Evolutionary conservation across 805 yeast species (phyloP), one percentile per base, ranked within the genome.

Genomic region (Ogataea angusta): DNA sequence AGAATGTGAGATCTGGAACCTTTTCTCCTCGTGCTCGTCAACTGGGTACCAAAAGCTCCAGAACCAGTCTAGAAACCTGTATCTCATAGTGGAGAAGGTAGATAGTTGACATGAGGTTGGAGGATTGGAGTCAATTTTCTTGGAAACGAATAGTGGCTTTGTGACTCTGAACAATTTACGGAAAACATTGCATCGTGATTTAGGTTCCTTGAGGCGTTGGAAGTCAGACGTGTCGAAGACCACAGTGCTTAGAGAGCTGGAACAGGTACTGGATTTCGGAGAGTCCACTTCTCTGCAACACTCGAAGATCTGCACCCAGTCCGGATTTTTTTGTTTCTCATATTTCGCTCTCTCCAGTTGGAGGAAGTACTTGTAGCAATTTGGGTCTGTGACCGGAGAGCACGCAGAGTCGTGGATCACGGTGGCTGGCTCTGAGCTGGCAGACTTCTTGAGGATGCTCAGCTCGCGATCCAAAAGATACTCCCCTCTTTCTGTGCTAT

Each of bases 11-110:
- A 13, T 15, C 14, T 33, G 18, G 30, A n/a, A 15, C 23, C 8
- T 18, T 8, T 14, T 27, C 10, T 18, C 38, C 12, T 26, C 33
- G 29, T 25, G 16, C n/a, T 42, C 48, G 25, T 49, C 54, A 15
- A 49, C 50, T 16, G 56, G 56, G 19, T 50, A 52, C 56, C 56
- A 52, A 24, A 50, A 40, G 10, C 49, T 38, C 56, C 54, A 52
- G 22, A 52, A 48, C 56, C 56, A 52, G 29, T 50, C 53, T 10
- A 48, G 38, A 46, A 49, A 45, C 19, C 36, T 34, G 26, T 47
- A 42, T 25, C 40, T 51, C 29, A 42, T 32, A 7, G 31, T 30
- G 13, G 45, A 41, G 6, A 46, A 28, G 7, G 48, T 26, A n/a
- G 46, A 38, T 5, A 40, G 26, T 18, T 35, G 45, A n/a, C 49